These are phyloP conservation scores for Globisporangium yorkense DNA, from an alignment of 352 stramenopile genomes.

Conservation along the genomic window DNA sequence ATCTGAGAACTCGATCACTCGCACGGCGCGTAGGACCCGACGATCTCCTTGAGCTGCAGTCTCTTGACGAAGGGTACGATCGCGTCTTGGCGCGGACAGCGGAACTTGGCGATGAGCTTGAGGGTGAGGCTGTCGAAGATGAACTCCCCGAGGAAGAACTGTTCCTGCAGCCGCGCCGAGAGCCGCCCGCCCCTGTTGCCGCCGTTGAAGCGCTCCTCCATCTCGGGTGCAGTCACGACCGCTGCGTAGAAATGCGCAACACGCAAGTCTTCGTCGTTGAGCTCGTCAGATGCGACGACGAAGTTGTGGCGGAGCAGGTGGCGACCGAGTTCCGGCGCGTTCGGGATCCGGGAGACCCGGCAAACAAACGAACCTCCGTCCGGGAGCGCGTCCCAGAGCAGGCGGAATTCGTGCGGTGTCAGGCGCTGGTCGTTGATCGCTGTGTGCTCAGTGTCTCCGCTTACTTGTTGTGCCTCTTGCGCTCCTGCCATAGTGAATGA, in stretches of 20 bases:
- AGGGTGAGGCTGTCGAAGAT: constrained; percentile 65
- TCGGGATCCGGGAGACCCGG: constrained; percentile 48
- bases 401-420: constrained; percentile 30
- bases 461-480: not conserved
- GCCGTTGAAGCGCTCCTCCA: not conserved
- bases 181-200: not conserved
- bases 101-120: constrained; percentile 60
- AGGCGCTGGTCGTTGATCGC: constrained; percentile 10
- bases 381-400: constrained; percentile 39
- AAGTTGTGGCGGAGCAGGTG: constrained; percentile 55
- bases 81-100: constrained; percentile 39
- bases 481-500: not conserved
- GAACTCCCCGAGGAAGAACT: constrained; percentile 62
- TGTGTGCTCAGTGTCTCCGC: not conserved
- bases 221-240: not conserved
- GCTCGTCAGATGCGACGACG: constrained; percentile 37
- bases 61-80: constrained; percentile 66
- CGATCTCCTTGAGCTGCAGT: constrained; percentile 70
- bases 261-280: constrained; percentile 31
- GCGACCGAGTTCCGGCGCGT: constrained; percentile 20
- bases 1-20: constrained; percentile 18
- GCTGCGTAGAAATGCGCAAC: constrained; percentile 53
- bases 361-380: constrained; percentile 64
- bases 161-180: constrained; percentile 5
- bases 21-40: constrained; percentile 57